Conservation (phyloP, 495 filamentous ascomycete species). For the Aspergillus cristatus region DNA sequence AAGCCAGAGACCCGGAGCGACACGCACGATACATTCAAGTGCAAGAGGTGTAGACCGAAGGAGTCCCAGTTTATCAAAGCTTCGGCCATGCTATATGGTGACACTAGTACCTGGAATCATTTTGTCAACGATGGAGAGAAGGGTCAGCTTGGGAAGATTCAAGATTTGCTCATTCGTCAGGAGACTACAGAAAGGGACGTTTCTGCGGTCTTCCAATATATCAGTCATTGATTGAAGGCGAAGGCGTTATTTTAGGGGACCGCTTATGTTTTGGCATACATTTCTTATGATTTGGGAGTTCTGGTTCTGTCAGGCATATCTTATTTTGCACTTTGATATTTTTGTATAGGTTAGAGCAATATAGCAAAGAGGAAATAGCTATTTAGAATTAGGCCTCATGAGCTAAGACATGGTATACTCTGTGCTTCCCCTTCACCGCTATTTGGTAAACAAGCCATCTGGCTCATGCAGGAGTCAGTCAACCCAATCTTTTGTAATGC, state of each 20-base stretch:
- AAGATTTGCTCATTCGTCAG: slow-evolving; percentile 86
- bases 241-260: slow-evolving; percentile 1
- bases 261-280: slow-evolving; percentile 1
- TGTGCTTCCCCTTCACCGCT: no score
- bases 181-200: slow-evolving; percentile 73
- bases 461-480: no score
- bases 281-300: slow-evolving; percentile 4
- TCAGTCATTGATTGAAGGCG: slow-evolving; percentile 85
- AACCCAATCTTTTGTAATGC: no score
- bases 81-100: slow-evolving; percentile 89
- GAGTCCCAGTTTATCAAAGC: slow-evolving; percentile 82
- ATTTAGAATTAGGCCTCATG: no score
- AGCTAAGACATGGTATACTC: no score
- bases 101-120: slow-evolving; percentile 99
- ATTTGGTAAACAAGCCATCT: no score
- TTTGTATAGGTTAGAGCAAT: not conserved
- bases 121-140: slow-evolving; percentile 68
- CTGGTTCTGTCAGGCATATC: not conserved
- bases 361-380: no score
- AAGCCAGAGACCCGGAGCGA: slow-evolving; percentile 75
- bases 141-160: slow-evolving; percentile 65
- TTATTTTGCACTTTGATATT: slow-evolving; percentile 3
- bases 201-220: slow-evolving; percentile 96
- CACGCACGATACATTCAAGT: slow-evolving; percentile 98
- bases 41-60: slow-evolving; percentile 84